phyloP scores from a whole-genome alignment of 805 yeast genomes.

The Kodamaea laetipori region DNA sequence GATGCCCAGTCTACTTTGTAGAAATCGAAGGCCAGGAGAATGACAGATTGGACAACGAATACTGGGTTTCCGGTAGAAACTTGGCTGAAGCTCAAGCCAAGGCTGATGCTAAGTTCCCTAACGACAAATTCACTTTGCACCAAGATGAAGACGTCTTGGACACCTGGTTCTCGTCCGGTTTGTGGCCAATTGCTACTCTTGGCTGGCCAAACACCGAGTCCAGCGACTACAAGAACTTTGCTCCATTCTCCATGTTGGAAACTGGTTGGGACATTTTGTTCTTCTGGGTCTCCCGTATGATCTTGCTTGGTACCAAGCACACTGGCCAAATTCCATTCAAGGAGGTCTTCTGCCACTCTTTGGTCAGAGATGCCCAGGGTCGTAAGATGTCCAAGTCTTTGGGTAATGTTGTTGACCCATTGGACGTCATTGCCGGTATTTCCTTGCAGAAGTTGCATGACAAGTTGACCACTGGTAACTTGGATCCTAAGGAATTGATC shows the following conservation, averaged over 20 bases:
- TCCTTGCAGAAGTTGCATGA: constrained; percentile 76
- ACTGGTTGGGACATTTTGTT: constrained; percentile 99
- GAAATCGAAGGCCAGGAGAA: constrained; percentile 69
- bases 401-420: constrained; percentile 96
- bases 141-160: constrained; percentile 98
- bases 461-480: constrained; percentile 76
- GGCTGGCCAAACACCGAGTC: constrained; percentile 87
- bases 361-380: constrained; percentile 98
- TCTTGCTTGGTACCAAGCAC: constrained; percentile 83
- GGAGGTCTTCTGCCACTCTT: constrained; percentile 97
- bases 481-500: constrained; percentile 84
- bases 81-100: constrained; percentile 81
- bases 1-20: constrained; percentile 94
- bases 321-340: constrained; percentile 91
- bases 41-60: constrained; percentile 61
- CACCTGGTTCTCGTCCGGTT: constrained; percentile 97
- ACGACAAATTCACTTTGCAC: constrained; percentile 67
- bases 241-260: constrained; percentile 92
- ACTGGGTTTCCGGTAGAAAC: constrained; percentile 90
- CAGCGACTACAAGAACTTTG: constrained; percentile 71
- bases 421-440: constrained; percentile 90
- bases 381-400: constrained; percentile 98
- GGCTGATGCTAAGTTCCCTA: constrained; percentile 75
- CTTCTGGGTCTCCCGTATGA: constrained; percentile 99
- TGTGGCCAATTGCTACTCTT: constrained; percentile 96